Evolutionary conservation across 192 early-diverging fungal species (phyloP).

Genomic region (Coemansia sp.): DNA sequence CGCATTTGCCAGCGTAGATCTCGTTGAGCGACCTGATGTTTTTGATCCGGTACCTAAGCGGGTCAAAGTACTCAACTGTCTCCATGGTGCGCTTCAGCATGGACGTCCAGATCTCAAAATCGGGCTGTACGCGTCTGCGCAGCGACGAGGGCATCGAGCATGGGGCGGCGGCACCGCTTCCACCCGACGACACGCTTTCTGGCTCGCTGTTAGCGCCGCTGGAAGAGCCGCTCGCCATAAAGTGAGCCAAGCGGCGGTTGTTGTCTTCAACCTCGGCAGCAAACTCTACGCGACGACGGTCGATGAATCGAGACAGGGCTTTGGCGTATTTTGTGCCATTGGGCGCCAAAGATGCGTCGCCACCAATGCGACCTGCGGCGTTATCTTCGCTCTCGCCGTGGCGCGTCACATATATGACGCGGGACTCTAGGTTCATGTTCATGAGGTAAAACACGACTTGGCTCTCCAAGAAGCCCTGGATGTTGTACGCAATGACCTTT

Average conservation of each 20-base stretch:
- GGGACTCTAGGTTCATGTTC: slow-evolving; percentile 89
- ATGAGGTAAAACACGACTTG: slow-evolving; percentile 98
- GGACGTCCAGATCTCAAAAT: slow-evolving; percentile 74
- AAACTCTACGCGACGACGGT: slow-evolving; percentile 53
- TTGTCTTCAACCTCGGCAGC: slow-evolving; percentile 49
- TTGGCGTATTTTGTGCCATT: slow-evolving; percentile 67
- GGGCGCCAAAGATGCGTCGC: slow-evolving; percentile 75
- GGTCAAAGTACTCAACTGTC: slow-evolving; percentile 79
- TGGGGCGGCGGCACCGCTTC: slow-evolving; percentile 6
- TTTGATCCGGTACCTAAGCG: slow-evolving; percentile 74
- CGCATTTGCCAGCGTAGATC: slow-evolving; percentile 84
- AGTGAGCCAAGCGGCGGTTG: slow-evolving; percentile 31
- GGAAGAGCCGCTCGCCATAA: slow-evolving; percentile 26
- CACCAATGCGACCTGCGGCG: slow-evolving; percentile 76
- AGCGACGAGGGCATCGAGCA: slow-evolving; percentile 10
- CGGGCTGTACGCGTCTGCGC: slow-evolving; percentile 14
- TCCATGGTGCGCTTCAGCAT: slow-evolving; percentile 81
- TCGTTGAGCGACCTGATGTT: slow-evolving; percentile 84
- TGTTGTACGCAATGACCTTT: slow-evolving; percentile 92
- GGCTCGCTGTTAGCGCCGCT: slow-evolving; percentile 37
- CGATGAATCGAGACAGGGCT: slow-evolving; percentile 77
- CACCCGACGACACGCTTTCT: slow-evolving; percentile 13
- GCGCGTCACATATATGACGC: slow-evolving; percentile 86
- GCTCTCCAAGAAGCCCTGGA: slow-evolving; percentile 86
- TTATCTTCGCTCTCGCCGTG: slow-evolving; percentile 95